Evolutionary conservation across 768 basidiomycete genomes (phyloP), one percentile per base, ranked within the genome.

Genomic region (Brasilioporus rufonigricans): DNA sequence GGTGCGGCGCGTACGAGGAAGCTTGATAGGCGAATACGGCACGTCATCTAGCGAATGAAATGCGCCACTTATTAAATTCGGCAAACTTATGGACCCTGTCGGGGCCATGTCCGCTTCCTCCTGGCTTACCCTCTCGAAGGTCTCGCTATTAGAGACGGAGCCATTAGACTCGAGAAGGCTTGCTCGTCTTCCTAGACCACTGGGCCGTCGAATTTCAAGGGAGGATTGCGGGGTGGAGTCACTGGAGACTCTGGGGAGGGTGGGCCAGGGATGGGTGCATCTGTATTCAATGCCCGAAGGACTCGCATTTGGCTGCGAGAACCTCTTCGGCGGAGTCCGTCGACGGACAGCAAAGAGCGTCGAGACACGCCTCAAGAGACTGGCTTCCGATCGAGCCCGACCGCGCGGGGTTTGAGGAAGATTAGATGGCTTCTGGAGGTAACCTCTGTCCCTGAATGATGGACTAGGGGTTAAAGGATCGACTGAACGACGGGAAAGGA

Each of bases 161-260:
- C 50, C 48, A 10, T 14, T 21, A 33, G 66, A 65, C 44, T 48
- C 62, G 24, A 71, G 36, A 18, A 64, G 46, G 39, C 68, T 70
- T 3, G 69, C 69, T 3, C 71, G 65, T 44, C 70, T 58, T 29
- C 69, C 69, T 18, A 70, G 36, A 29, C 69, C 69, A 19, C 69
- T 70, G 11, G 69, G 69, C 14, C 68, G 65, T 32, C 69, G 66
- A 35, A 70, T 70, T 54, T 70, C 69, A 2, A 70, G 66, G 18
- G 71, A 71, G 26, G 66, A 61, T 12, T 50, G 47, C 9, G 61
- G 48, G 6, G 58, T 60, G 2, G 64, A 61, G 38, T 55, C 56
- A 50, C 55, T 64, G 14, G 69, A 70, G n/a, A 56, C 19, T 27
- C 68, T 56, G 1, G 70, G 53, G 33, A 69, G 59, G 5, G 36